Evolutionary conservation across 2,329 filamentous ascomycete species (phyloP), one percentile per base, ranked within the genome.

Genomic region (Fusarium denticulatum): DNA sequence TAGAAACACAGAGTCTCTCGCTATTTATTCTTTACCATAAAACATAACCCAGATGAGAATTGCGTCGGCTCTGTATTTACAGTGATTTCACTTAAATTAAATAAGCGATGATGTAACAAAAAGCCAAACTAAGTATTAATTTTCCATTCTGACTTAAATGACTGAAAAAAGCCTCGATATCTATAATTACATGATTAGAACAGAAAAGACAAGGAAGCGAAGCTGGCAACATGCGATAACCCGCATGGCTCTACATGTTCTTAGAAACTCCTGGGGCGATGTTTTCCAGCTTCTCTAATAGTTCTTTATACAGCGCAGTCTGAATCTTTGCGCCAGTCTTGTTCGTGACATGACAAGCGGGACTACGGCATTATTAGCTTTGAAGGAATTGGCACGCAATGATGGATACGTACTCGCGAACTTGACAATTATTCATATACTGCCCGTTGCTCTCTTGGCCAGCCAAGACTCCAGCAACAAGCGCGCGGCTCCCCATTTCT

Each of bases 401-500:
- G 7, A 15, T 14, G 9, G 9, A n/a, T 0, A 42, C 74, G 68
- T 69, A 78, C 77, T 26, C 63, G 14, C 77, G 75, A 10, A 81
- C 64, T 12, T 79, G 71, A 43, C 81, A 82, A n/a, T 81, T 79
- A 1, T 72, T 77, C 59, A 83, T 68, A 39, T 81, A 83, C 32
- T 82, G 76, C 2, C 82, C 82, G 39, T 81, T 75, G 1, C 67
- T 81, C 43, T 83, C 82, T 2, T 58, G 34, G 0, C 81, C 81
- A 3, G 77, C 79, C 5, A 81, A 43, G 6, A 81, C 57, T 0
- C 76, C 81, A 43, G 79, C 55, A 0, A 83, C 78, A 4, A 83
- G 71, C 3, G 75, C 73, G 0, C 82, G 77, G 36, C 80, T 80
- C 1, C 87, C 87, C 55, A 84, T 82, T 72, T 88, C 87, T 0